Base-by-base conservation (phyloP, 2,329 filamentous ascomycete genomes). In the Tolypocladium pustulatum region DNA sequence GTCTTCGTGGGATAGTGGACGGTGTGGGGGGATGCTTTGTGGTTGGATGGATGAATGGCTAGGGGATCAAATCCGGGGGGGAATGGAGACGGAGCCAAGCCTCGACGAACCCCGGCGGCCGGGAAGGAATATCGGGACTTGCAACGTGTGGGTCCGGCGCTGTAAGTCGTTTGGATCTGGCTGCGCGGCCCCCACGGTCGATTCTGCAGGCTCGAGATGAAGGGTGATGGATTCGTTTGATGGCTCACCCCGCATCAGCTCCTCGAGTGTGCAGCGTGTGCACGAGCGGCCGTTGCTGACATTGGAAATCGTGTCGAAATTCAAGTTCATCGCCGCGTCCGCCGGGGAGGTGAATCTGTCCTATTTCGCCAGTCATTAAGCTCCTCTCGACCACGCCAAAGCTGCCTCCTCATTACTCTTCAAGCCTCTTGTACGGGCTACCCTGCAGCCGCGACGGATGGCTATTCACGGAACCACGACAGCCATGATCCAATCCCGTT, bases 51-150 rank as follows among this genome's bases (percentile, higher is more conserved):
- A 37, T 36, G 43, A 27, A 7, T 27, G 22, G 20, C 38, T 10
- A 20, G 41, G 41, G n/a, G 25, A 6, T 4, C 25, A 20, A 15
- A 32, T 30, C 17, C 27, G 27, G 46, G 46, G 27, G 46, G 46
- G 27, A 22, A 53, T 54, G 53, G 53, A 54, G 53, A 38, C 22
- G 20, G 34, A 4, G 37, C 38, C 49, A 52, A n/a, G 54, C n/a
- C 37, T 20, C 27, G 15, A 32, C 2, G 27, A 52, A 15, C 17
- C 49, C 15, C 37, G 6, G 30, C 7, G 4, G 17, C 30, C 54
- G 54, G 54, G 22, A 55, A 41, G 37, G 36, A 41, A 55, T 55
- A 22, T 55, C 54, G 54, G 54, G 54, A 55, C n/a, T 55, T 55
- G 37, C 9, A 52, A 17, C 9, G 20, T n/a, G 49, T n/a, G 49